Conservation (phyloP, 2,329 filamentous ascomycete species). For the Orbilia oligospora region DNA sequence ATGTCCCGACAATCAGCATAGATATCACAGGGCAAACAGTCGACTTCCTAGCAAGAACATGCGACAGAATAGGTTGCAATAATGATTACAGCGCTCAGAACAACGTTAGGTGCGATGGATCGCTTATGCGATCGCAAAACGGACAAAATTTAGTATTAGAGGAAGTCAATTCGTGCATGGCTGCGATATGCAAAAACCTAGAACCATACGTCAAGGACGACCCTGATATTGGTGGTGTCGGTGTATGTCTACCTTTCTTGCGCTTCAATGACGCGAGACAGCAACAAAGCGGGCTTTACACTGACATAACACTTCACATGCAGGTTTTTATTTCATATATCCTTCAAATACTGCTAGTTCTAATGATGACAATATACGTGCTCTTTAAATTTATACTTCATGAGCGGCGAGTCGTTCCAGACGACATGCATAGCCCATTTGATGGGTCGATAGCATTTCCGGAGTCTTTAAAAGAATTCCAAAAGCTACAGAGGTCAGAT, state of each 20-base stretch:
- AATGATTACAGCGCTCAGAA: constrained; percentile 20
- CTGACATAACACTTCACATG: background rate
- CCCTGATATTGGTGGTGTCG: constrained; percentile 57
- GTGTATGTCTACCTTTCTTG: constrained; percentile 24
- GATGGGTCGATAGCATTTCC: constrained; percentile 51
- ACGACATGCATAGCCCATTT: constrained; percentile 48
- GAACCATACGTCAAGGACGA: constrained; percentile 48
- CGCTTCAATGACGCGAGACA: background rate
- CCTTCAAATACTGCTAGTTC: constrained; percentile 51
- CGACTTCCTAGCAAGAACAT: constrained; percentile 34
- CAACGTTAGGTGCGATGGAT: constrained; percentile 19
- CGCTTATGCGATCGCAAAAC: constrained; percentile 13
- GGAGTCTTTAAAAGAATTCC: constrained; percentile 47
- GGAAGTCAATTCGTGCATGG: constrained; percentile 29
- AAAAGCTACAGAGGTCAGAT: constrained; percentile 53
- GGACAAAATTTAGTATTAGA: constrained; percentile 22
- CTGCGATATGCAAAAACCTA: constrained; percentile 48
- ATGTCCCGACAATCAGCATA: constrained; percentile 31
- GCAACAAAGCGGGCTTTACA: background rate
- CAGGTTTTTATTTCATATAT: constrained; percentile 60
- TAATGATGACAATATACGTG: constrained; percentile 57
- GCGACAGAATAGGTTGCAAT: constrained; percentile 46
- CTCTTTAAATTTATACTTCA: constrained; percentile 51
- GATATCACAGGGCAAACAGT: constrained; percentile 30
- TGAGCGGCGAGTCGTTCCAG: constrained; percentile 37